Evolutionary conservation across 495 filamentous ascomycete species (phyloP), one percentile per base, ranked within the genome.

Genomic region (Podospora fimiseda): DNA sequence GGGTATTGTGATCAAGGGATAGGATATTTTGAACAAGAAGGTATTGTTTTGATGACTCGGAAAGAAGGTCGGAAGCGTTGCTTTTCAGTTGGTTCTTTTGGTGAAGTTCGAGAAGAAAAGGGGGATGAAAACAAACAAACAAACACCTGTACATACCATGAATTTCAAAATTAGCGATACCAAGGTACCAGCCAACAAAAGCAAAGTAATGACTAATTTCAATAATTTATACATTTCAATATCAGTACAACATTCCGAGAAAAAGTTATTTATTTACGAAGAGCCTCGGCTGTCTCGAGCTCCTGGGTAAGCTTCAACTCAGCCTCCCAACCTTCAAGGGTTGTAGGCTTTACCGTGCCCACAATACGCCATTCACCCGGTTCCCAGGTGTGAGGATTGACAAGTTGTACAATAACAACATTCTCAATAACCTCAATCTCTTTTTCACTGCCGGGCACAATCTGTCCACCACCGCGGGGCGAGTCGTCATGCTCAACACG

Each of bases 301-400:
- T 11, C 7, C 22, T 50, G 24, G 3, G 59, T 4, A 43, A 58
- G 16, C 8, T 50, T 19, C 51, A 53, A 52, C 54, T 68, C 65
- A 1, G 14, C 43, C n/a, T 65, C 43, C 46, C 78, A 66, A 18
- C 72, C 68, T 22, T 84, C 74, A 18, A 67, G 66, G 65, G 75
- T 80, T 9, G 80, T 86, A 60, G 84, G 77, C 55, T 76, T 71
- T 36, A 80, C 66, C 33, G 80, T 83, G 20, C 90, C 90, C 83
- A 89, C 87, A 43, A 95, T 62, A 63, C 75, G 79, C 91, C 91
- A 96, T 11, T 76, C 75, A 36, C 66, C 68, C 39, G 82, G 75
- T 55, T 74, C 60, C 48, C 80, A 86, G 2, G 73, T 73, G 4
- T 46, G 23, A 9, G 47, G 50, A 69, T 78, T 68, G 44, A 84